phyloP scores from a whole-genome alignment of 352 stramenopile species.

The Phytopythium montanum region DNA sequence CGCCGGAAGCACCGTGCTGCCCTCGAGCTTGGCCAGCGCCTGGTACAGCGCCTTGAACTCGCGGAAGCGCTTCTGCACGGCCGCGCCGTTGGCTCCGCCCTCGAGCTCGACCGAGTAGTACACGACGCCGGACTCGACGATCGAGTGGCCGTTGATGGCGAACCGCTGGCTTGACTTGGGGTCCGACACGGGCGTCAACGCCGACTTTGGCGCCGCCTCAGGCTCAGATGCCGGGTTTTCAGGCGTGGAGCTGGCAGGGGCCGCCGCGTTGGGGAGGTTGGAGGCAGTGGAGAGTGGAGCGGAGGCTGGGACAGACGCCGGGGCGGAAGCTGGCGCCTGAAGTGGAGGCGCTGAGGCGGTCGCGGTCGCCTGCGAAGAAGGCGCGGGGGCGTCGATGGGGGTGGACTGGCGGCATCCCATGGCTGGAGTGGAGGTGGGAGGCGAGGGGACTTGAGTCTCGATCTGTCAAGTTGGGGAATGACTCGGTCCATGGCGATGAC shows the following conservation, averaged over 20 bases:
- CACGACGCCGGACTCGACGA: conserved; percentile 61
- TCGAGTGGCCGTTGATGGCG: conserved; percentile 45
- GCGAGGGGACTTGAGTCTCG: neutral
- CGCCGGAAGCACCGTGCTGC: conserved; percentile 26
- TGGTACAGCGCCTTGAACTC: conserved; percentile 78
- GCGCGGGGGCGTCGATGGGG: neutral
- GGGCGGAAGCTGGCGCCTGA: neutral
- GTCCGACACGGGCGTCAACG: neutral
- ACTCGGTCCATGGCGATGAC: too few relatives aligned
- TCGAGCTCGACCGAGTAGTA: conserved; percentile 59
- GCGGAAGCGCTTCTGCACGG: conserved; percentile 73
- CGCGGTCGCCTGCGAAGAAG: neutral
- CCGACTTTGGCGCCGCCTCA: neutral
- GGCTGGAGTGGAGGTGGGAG: neutral
- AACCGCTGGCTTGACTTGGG: neutral
- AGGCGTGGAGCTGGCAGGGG: neutral
- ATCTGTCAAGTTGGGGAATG: neutral
- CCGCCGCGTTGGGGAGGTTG: too few relatives aligned
- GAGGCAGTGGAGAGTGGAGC: neutral
- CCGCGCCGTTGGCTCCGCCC: conserved; percentile 17
- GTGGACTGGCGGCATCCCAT: conserved; percentile 8
- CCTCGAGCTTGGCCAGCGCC: conserved; percentile 19
- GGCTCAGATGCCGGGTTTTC: neutral
- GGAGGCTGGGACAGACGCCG: neutral
- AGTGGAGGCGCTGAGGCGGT: neutral